Percentiles rank a stretch among this genome's conserved stretches.
Evolutionary conservation across 73 alveolate species (phyloP).

Genomic region (Blepharisma stoltei): DNA sequence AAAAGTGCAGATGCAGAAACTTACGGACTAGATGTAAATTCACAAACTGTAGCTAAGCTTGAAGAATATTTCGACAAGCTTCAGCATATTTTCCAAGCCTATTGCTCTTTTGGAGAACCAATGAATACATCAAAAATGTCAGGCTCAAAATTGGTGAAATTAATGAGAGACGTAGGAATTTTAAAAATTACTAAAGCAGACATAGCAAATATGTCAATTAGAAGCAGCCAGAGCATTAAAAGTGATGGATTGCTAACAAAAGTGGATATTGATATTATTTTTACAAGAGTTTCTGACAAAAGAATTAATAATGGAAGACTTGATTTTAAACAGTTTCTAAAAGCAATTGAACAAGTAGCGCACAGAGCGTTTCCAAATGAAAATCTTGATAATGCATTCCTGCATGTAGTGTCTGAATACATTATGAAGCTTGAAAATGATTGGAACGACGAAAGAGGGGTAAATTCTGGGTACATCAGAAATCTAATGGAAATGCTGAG

Average conservation of each 20-base stretch:
- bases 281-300: constrained; percentile 40
- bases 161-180: constrained; percentile 60
- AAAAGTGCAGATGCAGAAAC: neutral
- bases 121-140: constrained; percentile 57
- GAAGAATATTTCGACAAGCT: constrained; percentile 43
- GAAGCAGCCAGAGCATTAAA: neutral
- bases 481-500: constrained; percentile 50
- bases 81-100: constrained; percentile 54
- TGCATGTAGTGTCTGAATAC: constrained; percentile 29
- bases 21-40: neutral
- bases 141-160: constrained; percentile 52
- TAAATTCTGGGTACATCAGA: constrained; percentile 20
- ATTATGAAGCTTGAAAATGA: constrained; percentile 36
- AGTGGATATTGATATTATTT: constrained; percentile 62
- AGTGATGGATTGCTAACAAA: constrained; percentile 37
- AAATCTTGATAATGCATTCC: constrained; percentile 31
- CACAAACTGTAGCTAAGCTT: neutral
- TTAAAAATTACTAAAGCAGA: constrained; percentile 1
- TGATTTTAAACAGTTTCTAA: constrained; percentile 55
- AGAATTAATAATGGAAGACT: constrained; percentile 34
- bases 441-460: constrained; percentile 34
- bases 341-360: constrained; percentile 48
- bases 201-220: constrained; percentile 4
- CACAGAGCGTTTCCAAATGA: constrained; percentile 39
- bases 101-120: constrained; percentile 73